Percentiles rank a stretch among this genome's conserved stretches.
These are phyloP conservation scores for Panicum miliaceum DNA, from an alignment of 176 grass and related monocot species.

Conservation along the genomic window DNA sequence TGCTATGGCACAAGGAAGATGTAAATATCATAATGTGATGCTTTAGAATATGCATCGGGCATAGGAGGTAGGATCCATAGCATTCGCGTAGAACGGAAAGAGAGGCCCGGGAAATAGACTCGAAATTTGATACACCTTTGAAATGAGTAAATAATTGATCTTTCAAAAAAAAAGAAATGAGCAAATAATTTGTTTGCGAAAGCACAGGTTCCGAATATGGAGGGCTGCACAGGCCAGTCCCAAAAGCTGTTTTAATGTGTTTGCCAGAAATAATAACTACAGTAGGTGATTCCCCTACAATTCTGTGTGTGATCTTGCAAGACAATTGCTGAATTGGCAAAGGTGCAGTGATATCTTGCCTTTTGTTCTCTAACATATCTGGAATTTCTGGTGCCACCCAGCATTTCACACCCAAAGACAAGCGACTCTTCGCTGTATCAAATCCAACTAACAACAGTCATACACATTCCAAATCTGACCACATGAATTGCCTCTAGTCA, in stretches of 20 bases:
- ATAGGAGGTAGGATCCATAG: background rate
- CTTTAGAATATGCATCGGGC: background rate
- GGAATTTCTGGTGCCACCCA: background rate
- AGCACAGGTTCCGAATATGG: background rate
- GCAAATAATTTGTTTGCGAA: background rate
- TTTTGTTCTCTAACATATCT: background rate
- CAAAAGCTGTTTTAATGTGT: background rate
- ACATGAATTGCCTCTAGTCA: background rate
- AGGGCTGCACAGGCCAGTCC: background rate
- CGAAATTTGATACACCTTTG: too few species aligned
- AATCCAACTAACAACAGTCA: conserved; percentile 5
- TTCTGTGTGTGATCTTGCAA: background rate
- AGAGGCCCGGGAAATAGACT: background rate
- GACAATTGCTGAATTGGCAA: background rate
- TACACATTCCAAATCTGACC: background rate
- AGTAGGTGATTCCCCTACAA: too few species aligned
- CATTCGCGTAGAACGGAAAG: background rate
- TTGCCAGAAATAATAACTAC: background rate
- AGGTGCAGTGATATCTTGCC: background rate
- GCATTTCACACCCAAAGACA: conserved; percentile 5
- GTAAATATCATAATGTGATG: background rate
- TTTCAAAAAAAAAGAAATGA: too few species aligned
- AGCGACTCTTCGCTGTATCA: background rate
- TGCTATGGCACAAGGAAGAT: background rate
- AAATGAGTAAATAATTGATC: too few species aligned